Evolutionary conservation across 169 alveolate genomes (phyloP).

Genomic region (Cryptosporidium sp.): DNA sequence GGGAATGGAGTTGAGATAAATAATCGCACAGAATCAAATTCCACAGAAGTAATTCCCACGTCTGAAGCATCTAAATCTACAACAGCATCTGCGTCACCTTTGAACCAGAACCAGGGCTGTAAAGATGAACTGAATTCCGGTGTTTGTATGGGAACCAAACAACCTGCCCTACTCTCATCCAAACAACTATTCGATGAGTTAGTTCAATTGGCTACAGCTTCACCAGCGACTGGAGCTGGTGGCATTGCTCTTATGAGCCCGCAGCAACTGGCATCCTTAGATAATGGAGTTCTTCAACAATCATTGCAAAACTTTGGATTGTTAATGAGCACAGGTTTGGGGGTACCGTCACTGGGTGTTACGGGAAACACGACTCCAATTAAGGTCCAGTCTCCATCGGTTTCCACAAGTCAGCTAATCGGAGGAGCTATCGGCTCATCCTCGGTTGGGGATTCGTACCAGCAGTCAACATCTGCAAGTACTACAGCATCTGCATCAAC

Average conservation of each 20-base stretch:
- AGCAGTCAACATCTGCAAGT: neutral
- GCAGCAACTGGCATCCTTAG: conserved; percentile 18
- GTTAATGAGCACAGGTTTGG: conserved; percentile 25
- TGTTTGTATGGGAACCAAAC: neutral
- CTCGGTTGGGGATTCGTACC: neutral
- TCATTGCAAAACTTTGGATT: conserved; percentile 40
- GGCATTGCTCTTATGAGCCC: conserved; percentile 2
- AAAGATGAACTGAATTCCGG: conserved; percentile 1
- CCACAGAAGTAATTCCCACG: conserved; percentile 41
- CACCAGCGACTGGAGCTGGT: conserved; percentile 8
- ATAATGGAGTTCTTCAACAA: conserved; percentile 52
- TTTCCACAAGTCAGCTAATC: conserved; percentile 4
- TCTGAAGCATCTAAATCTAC: conserved; percentile 63
- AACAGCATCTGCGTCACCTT: conserved; percentile 48
- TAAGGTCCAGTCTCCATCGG: conserved; percentile 27
- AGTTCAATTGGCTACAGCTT: conserved; percentile 36
- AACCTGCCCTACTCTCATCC: neutral
- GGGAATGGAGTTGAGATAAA: conserved; percentile 15
- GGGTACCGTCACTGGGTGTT: neutral
- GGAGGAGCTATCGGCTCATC: neutral
- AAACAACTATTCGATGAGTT: conserved; percentile 52
- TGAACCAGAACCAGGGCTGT: conserved; percentile 13
- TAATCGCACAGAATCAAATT: conserved; percentile 25
- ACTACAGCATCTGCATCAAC: conserved; percentile 1
- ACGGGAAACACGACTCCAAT: neutral